These are phyloP conservation scores for Mortierella sp. DNA, from an alignment of 371 early-diverging fungal genomes.

Conservation along the genomic window DNA sequence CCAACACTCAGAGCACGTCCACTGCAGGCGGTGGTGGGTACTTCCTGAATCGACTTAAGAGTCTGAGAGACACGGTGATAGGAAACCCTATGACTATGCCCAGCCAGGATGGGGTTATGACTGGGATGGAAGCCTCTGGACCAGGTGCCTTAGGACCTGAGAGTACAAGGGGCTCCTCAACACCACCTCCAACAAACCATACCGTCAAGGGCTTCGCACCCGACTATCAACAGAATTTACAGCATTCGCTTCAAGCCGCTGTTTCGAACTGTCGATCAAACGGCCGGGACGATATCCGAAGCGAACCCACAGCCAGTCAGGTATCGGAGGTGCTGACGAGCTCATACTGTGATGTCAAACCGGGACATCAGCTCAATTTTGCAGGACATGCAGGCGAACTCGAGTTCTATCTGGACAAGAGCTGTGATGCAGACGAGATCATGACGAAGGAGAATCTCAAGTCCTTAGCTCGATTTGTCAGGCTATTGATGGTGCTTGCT, in stretches of 20 bases:
- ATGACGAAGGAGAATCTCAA: constrained; percentile 59
- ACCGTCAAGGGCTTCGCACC: constrained; percentile 57
- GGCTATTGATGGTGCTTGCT: constrained; percentile 65
- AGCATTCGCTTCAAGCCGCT: constrained; percentile 62
- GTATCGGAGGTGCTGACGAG: constrained; percentile 41
- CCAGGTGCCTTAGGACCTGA: constrained; percentile 13
- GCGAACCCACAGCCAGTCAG: constrained; percentile 32
- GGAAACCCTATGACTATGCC: constrained; percentile 18
- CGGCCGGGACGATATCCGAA: constrained; percentile 45
- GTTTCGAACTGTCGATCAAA: constrained; percentile 69
- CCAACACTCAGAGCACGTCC: not conserved
- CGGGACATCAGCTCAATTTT: constrained; percentile 66
- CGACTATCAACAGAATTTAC: constrained; percentile 61
- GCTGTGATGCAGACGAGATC: constrained; percentile 55
- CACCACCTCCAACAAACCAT: constrained; percentile 50
- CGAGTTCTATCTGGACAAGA: constrained; percentile 67
- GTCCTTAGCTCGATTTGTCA: constrained; percentile 66
- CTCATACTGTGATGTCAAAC: constrained; percentile 65
- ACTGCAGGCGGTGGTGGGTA: constrained; percentile 23
- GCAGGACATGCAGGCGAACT: constrained; percentile 62
- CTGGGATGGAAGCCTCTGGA: constrained; percentile 22
- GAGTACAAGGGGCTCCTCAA: not conserved
- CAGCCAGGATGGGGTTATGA: not conserved
- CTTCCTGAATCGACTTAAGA: constrained; percentile 54
- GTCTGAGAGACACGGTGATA: constrained; percentile 32